Percentiles rank a stretch among this genome's conserved stretches.
Conservation (phyloP, 306 rosid species). For the Corylus avellana region DNA sequence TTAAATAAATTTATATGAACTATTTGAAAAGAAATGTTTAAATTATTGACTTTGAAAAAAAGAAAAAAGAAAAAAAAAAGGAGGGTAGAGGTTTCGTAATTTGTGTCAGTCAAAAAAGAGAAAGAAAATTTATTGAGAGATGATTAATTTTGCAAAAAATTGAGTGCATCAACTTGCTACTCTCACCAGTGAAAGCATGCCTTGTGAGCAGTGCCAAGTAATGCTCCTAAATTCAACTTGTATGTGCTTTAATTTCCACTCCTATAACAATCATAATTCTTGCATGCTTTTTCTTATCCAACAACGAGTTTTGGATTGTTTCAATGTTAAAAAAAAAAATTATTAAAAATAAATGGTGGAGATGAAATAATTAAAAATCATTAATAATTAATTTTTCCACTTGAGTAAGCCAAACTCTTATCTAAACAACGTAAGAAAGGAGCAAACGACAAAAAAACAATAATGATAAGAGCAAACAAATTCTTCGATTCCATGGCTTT, state of each 20-base stretch:
- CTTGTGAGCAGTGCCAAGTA: neutral
- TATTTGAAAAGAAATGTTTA: too few species aligned
- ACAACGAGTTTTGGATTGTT: too few species aligned
- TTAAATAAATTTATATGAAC: too few species aligned
- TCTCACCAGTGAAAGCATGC: neutral
- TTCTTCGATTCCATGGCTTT: too few species aligned
- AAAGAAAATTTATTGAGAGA: neutral
- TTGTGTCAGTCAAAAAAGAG: neutral
- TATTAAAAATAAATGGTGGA: too few species aligned
- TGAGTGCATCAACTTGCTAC: neutral
- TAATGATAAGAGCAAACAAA: too few species aligned
- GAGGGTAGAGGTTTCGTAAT: neutral
- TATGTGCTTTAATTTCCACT: neutral
- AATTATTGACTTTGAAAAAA: too few species aligned
- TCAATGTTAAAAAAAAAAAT: too few species aligned
- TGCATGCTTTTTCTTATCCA: neutral
- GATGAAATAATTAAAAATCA: too few species aligned
- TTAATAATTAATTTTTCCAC: too few species aligned
- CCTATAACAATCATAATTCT: neutral
- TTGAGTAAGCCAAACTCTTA: too few species aligned
- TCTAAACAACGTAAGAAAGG: neutral
- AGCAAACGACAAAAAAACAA: slow-evolving; percentile 18
- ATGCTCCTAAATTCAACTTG: neutral
- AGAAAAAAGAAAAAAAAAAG: neutral
- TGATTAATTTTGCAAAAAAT: neutral